Conservation (phyloP, 2,329 filamentous ascomycete genomes). For the Epichloe festucae region DNA sequence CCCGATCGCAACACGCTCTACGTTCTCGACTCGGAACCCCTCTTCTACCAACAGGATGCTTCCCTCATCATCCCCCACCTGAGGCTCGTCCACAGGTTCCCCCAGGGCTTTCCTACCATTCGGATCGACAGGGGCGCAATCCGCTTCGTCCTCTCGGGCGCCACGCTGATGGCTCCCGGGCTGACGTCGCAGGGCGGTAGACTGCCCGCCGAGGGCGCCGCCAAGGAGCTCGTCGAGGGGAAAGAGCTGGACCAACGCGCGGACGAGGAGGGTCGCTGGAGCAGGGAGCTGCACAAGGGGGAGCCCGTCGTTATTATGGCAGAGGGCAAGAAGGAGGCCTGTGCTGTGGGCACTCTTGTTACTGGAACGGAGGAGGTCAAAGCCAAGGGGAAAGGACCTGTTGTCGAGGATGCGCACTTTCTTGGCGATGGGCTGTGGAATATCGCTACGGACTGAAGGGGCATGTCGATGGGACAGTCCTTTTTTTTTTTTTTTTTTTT, state of each 20-base stretch:
- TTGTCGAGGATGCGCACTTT: slow-evolving; percentile 88
- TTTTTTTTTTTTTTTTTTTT: not conserved
- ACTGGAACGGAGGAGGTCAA: slow-evolving; percentile 85
- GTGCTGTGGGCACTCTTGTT: slow-evolving; percentile 73
- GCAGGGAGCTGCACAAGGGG: slow-evolving; percentile 60
- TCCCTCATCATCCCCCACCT: slow-evolving; percentile 72
- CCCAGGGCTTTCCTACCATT: slow-evolving; percentile 67
- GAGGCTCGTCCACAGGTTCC: slow-evolving; percentile 79
- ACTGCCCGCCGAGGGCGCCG: slow-evolving; percentile 45
- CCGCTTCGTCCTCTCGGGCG: slow-evolving; percentile 86
- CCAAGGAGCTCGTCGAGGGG: slow-evolving; percentile 21
- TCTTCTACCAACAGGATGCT: slow-evolving; percentile 84
- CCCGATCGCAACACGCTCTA: slow-evolving; percentile 86
- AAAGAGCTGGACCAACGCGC: slow-evolving; percentile 29
- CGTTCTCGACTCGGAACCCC: slow-evolving; percentile 59
- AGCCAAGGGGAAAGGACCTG: slow-evolving; percentile 85
- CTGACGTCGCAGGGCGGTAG: slow-evolving; percentile 73
- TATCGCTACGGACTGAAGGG: slow-evolving; percentile 36
- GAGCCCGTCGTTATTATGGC: slow-evolving; percentile 80
- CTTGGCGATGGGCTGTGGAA: slow-evolving; percentile 90
- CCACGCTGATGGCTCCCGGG: slow-evolving; percentile 91
- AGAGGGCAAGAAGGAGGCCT: slow-evolving; percentile 87
- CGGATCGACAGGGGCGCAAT: slow-evolving; percentile 94
- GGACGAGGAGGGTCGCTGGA: slow-evolving; percentile 43
- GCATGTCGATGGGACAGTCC: not conserved